Base-by-base conservation (phyloP, 192 early-diverging fungal genomes). In the Umbelopsis isabellina region DNA sequence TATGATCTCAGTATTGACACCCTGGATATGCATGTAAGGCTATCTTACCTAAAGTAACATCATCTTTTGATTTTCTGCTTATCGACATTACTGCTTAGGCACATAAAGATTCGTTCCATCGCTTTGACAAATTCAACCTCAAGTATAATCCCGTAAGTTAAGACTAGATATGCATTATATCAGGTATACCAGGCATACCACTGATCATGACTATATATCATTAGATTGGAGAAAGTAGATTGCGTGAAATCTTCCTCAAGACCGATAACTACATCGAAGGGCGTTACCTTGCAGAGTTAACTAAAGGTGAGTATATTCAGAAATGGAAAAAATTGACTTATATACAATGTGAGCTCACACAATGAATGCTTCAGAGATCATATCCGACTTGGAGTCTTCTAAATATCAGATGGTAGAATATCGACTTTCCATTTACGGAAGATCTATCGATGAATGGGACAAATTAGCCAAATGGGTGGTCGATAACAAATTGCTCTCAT, bases 401-500 rank as follows among this genome's bases (percentile, higher is more conserved):
- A 97, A 97, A 70, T 97, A 97, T 76, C 95, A 97, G 75, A 91
- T 91, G 88, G 90, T 88, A 35, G 95, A 97, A 85, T 97, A 91
- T 75, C 90, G 95, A 37, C 81, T 94, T 20, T 94, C 93, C 1
- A 94, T 97, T 71, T 97, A 97, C 75, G 95, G 95, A 11, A 72
- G 92, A 66, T 89, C 88, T 27, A 72, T 79, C 16, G 76, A 86
- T 46, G 95, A 97, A 80, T 97, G 95, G 95, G 92, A 94, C 79
- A 94, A 94, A 68, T 82, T 97, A 20, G 93, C 95, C 6, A 85
- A 88, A 35, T 94, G 95, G 93, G 88, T 97, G 0, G 83, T 95
- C 25, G 82, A 95, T 72, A 89, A 97, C 85, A 92, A 93, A 78
- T 79, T 97, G 10, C 87, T 95, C 66, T 93, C 91, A 3, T 72